A percentile compares a stretch with the other conserved stretches of the same genome.
Evolutionary conservation across 208 protist species (phyloP).

Genomic region (Acanthamoeba triangularis): DNA sequence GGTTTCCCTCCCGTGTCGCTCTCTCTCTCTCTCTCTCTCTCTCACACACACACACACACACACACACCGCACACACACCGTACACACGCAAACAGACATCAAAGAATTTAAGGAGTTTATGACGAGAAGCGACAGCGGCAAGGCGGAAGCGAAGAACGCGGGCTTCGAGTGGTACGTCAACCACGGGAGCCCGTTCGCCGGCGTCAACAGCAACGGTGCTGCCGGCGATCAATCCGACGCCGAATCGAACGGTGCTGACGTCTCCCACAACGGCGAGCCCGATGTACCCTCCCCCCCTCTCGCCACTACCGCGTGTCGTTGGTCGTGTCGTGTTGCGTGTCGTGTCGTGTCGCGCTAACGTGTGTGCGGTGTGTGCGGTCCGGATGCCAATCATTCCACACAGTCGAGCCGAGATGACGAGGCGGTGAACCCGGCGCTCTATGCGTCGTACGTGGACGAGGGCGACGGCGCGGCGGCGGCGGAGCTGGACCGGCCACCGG

Average conservation of each 20-base stretch:
- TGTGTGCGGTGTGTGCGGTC: neutral
- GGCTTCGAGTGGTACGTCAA: constrained; percentile 62
- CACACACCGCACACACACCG: neutral
- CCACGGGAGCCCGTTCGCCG: neutral
- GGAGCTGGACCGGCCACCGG: neutral
- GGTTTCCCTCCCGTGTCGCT: neutral
- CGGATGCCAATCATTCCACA: neutral
- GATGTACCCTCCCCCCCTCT: neutral
- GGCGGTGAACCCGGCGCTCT: constrained; percentile 40
- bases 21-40: neutral
- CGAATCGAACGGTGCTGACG: neutral
- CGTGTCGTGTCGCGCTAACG: neutral
- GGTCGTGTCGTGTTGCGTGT: neutral
- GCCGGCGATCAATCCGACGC: neutral
- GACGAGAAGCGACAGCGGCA: neutral
- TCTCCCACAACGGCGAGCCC: neutral
- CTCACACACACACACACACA: neutral
- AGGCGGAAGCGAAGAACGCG: constrained; percentile 20
- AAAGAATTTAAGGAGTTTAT: constrained; percentile 59
- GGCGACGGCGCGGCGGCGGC: neutral
- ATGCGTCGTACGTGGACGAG: constrained; percentile 56
- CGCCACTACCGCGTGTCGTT: neutral
- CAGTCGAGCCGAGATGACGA: constrained; percentile 23
- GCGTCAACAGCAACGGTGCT: neutral
- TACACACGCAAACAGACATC: constrained; percentile 36